Evolutionary conservation across 2,329 filamentous ascomycete genomes (phyloP).

Genomic region (Stagonosporopsis vannaccii): DNA sequence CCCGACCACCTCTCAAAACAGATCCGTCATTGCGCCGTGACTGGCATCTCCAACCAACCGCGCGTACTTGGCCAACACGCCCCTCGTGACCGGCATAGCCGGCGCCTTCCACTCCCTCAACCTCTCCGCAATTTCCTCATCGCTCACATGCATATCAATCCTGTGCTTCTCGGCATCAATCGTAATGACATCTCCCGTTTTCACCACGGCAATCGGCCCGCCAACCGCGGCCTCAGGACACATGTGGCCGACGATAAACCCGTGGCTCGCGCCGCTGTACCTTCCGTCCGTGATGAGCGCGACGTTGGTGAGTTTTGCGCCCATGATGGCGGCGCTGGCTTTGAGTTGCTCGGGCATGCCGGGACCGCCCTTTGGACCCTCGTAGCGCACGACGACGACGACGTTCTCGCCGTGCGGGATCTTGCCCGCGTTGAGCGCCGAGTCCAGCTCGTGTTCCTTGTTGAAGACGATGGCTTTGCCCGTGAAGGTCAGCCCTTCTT

Average conservation of each 20-base stretch:
- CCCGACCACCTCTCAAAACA: slow-evolving; percentile 61
- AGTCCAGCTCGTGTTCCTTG: slow-evolving; percentile 81
- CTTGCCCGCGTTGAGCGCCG: slow-evolving; percentile 73
- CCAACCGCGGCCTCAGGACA: slow-evolving; percentile 89
- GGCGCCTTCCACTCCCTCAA: slow-evolving; percentile 74
- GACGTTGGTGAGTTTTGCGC: slow-evolving; percentile 84
- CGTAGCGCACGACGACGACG: slow-evolving; percentile 89
- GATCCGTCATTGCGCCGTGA: slow-evolving; percentile 88
- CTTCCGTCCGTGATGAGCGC: slow-evolving; percentile 92
- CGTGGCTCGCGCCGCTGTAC: slow-evolving; percentile 87
- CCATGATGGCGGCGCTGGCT: slow-evolving; percentile 89
- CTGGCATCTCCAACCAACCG: slow-evolving; percentile 87
- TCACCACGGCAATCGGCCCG: slow-evolving; percentile 84
- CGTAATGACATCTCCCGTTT: slow-evolving; percentile 80
- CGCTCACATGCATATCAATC: slow-evolving; percentile 73
- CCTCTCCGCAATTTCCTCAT: slow-evolving; percentile 73
- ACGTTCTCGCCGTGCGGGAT: slow-evolving; percentile 80
- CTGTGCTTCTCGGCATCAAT: slow-evolving; percentile 84
- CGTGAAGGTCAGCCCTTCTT: slow-evolving; percentile 84
- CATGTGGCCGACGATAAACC: slow-evolving; percentile 93
- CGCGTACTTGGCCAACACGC: slow-evolving; percentile 89
- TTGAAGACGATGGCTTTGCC: slow-evolving; percentile 85
- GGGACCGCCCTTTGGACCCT: slow-evolving; percentile 90
- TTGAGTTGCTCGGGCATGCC: slow-evolving; percentile 97
- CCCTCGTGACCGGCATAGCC: slow-evolving; percentile 75